A percentile compares a stretch with the other conserved stretches of the same genome.
Evolutionary conservation across 345 rosid species (phyloP).

Genomic region (Eucalyptus lansdowneana): DNA sequence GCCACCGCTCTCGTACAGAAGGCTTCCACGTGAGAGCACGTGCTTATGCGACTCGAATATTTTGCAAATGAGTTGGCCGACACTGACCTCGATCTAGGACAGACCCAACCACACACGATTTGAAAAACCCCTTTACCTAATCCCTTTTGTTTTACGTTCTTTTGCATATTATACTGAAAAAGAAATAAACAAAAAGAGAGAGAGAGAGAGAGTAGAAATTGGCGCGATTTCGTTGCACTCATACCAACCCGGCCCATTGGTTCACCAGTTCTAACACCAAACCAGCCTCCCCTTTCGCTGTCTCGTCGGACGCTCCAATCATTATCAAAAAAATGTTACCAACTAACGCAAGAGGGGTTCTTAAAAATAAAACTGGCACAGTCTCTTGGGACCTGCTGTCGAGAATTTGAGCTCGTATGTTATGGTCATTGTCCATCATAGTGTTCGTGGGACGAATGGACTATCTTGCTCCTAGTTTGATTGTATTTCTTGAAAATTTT

Average conservation of each 20-base stretch:
- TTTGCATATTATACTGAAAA: background rate
- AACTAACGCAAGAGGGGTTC: background rate
- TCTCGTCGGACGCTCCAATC: background rate
- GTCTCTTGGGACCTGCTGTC: background rate
- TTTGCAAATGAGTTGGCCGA: background rate
- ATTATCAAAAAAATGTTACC: background rate
- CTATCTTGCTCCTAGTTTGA: background rate
- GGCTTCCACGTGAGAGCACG: background rate
- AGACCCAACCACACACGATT: background rate
- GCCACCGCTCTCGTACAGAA: background rate
- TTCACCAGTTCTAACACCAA: background rate
- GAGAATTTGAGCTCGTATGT: background rate
- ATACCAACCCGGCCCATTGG: background rate
- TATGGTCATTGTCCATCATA: background rate
- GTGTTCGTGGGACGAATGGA: background rate
- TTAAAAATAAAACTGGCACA: background rate
- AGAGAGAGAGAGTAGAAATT: background rate
- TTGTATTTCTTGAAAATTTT: no score
- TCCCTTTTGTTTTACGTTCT: background rate
- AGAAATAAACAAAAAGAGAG: background rate
- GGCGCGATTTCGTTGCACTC: background rate
- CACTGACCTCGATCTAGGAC: background rate
- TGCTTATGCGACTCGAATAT: background rate
- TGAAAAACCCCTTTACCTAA: background rate
- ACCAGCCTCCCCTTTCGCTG: background rate